phyloP scores from a whole-genome alignment of 768 basidiomycete species.

The Mycena galopus region DNA sequence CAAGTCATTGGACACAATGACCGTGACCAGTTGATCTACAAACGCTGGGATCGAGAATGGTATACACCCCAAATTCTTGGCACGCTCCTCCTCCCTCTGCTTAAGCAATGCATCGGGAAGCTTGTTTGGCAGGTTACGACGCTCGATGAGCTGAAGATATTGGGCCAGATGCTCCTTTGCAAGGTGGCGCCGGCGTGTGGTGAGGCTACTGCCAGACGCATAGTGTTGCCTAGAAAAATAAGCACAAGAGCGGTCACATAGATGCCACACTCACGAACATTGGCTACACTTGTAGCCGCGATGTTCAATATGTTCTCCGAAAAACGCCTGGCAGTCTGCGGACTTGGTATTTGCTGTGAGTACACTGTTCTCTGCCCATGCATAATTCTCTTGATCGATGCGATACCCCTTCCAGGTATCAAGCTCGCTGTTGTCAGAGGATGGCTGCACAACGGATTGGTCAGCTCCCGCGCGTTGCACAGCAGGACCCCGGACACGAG shows the following conservation, averaged over 20 bases:
- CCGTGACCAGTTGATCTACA: neutral
- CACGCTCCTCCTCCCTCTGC: neutral
- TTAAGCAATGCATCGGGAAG: neutral
- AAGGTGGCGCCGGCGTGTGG: neutral
- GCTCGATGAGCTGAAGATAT: neutral
- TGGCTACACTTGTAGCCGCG: neutral
- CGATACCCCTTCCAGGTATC: neutral
- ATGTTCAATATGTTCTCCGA: constrained; percentile 3
- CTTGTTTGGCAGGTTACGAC: neutral
- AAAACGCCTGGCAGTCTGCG: neutral
- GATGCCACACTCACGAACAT: neutral
- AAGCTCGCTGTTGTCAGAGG: too few species aligned
- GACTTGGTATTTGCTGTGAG: neutral
- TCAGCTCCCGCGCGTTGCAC: too few species aligned
- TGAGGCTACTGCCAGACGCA: neutral
- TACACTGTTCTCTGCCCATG: neutral
- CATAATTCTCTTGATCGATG: neutral
- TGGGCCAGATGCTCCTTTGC: neutral
- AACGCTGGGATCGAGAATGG: neutral
- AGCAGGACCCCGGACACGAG: too few species aligned
- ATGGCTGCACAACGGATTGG: too few species aligned
- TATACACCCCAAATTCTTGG: neutral
- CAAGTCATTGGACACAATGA: neutral
- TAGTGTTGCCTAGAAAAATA: neutral
- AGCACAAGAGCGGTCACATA: neutral